A percentile compares a stretch with the other conserved stretches of the same genome.
Evolutionary conservation across 345 rosid genomes (phyloP).

Genomic region (Eucalyptus leucophloia): DNA sequence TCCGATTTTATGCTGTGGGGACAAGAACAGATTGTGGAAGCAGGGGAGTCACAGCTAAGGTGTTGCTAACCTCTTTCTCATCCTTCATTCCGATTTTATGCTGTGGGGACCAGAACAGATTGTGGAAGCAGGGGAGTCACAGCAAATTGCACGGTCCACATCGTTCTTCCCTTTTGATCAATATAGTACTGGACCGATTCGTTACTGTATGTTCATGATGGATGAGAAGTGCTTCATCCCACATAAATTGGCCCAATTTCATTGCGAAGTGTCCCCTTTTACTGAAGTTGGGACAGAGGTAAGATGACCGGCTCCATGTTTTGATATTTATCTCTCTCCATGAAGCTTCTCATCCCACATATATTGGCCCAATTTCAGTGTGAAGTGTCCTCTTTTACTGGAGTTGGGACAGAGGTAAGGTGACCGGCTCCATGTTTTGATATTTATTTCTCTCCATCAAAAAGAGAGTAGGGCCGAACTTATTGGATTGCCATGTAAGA

Average conservation of each 20-base stretch:
- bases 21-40: not conserved
- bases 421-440: not conserved
- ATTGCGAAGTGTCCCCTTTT: not conserved
- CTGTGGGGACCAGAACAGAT: not conserved
- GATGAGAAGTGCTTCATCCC: not conserved
- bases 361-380: not conserved
- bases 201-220: not conserved
- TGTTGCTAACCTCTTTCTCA: not conserved
- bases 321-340: not conserved
- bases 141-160: not conserved
- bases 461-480: not conserved
- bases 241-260: not conserved
- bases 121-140: not conserved
- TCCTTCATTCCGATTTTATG: not conserved
- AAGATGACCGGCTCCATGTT: not conserved
- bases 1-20: not conserved
- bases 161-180: not conserved
- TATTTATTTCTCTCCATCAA: not conserved
- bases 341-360: not conserved
- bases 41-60: not conserved
- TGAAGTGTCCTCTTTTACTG: not conserved
- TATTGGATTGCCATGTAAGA: not conserved
- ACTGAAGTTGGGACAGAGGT: not conserved
- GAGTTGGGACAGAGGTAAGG: not conserved
- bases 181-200: not conserved